Conservation (phyloP, 192 early-diverging fungal species). For the Coemansia sp. region DNA sequence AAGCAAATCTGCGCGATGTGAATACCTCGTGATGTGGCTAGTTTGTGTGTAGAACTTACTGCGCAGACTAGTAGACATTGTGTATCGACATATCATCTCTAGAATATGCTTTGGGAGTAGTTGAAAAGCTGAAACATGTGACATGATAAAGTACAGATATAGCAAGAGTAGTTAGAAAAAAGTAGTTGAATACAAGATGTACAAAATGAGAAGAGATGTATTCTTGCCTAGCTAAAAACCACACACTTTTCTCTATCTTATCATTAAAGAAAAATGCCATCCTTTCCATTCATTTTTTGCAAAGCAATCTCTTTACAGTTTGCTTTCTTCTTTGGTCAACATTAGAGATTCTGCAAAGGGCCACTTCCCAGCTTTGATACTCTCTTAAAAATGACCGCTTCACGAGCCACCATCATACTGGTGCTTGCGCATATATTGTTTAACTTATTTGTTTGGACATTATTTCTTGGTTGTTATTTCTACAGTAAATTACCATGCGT, state of each 20-base stretch:
- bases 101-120: constrained; percentile 4
- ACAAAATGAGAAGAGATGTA: background rate
- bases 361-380: background rate
- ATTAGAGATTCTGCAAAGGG: background rate
- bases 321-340: background rate
- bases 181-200: background rate
- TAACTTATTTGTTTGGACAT: no score
- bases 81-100: constrained; percentile 2
- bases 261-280: background rate
- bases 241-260: background rate
- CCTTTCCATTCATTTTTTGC: background rate
- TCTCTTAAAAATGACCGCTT: no score
- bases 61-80: background rate
- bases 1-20: constrained; percentile 7
- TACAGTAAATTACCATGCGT: no score
- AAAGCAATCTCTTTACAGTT: background rate
- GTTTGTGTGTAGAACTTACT: background rate
- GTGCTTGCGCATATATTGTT: no score
- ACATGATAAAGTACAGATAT: background rate
- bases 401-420: no score
- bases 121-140: background rate
- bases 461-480: no score
- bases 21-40: background rate
- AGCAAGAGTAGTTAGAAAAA: background rate
- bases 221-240: no score